phyloP scores from a whole-genome alignment of 352 stramenopile species.

The Paralagenidium karlingii region DNA sequence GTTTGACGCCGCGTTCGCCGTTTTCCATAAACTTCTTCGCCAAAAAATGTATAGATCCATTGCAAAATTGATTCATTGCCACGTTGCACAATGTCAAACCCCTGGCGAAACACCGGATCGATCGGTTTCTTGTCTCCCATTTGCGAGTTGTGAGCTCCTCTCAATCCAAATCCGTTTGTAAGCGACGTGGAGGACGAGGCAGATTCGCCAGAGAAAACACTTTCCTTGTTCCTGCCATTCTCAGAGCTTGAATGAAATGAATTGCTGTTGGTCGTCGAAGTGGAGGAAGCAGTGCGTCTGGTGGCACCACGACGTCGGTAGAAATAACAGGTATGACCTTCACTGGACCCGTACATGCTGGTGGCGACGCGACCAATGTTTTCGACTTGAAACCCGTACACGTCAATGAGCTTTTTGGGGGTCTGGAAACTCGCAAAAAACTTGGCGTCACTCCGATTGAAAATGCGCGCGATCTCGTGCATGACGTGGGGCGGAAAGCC shows the following conservation, averaged over 20 bases:
- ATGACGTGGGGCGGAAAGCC: constrained; percentile 95
- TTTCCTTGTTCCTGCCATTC: no score
- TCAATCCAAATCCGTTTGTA: no score
- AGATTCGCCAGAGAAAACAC: no score
- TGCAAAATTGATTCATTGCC: constrained; percentile 56
- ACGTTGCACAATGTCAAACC: constrained; percentile 66
- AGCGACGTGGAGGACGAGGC: no score
- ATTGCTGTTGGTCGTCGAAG: no score
- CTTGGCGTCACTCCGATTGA: constrained; percentile 80
- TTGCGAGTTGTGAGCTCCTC: no score
- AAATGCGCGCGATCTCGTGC: constrained; percentile 86
- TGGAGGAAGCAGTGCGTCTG: not conserved
- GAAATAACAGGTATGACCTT: constrained; percentile 96
- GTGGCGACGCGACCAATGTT: constrained; percentile 80
- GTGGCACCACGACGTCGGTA: constrained; percentile 50
- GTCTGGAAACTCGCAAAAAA: constrained; percentile 95
- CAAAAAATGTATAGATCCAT: constrained; percentile 67
- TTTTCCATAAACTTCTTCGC: no score
- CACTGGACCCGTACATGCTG: constrained; percentile 93
- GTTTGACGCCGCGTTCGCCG: constrained; percentile 63
- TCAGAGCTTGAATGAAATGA: no score
- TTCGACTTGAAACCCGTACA: constrained; percentile 90
- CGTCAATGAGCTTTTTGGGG: constrained; percentile 85
- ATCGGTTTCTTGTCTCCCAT: not conserved
- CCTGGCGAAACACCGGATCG: constrained; percentile 67